Evolutionary conservation across 2,329 filamentous ascomycete species (phyloP), one percentile per base, ranked within the genome.

Genomic region (Pseudogymnoascus sp.): DNA sequence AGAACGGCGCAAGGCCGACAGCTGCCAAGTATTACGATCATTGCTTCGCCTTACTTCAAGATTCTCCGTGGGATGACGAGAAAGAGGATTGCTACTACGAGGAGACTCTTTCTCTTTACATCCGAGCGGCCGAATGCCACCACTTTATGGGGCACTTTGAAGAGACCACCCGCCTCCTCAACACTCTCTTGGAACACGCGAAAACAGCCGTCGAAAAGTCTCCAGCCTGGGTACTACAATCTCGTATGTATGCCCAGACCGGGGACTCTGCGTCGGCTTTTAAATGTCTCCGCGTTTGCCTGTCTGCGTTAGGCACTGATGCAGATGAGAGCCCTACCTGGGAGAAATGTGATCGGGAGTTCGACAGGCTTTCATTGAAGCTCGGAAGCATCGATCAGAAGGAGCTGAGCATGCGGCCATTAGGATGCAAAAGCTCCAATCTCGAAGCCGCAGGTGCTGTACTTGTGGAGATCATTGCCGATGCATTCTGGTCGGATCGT

Each of bases 1-100:
- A 96, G 71, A 92, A 89, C 61, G 92, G 93, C 14, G 92, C 93
- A 1, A 83, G 90, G 63, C 86, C 88, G 2, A 95, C 91, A 2
- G 91, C 91, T 0, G 83, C 91, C 6, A 91, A 88, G 73, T 96
- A 92, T 71, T 96, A 91, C 74, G 84, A 83, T 49, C 84, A 86
- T 62, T 92, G 91, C 59, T 82, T 96, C 53, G 80, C 82, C 8
- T 80, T 97, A n/a, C 80, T 97, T 12, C 92, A 96, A 72, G 79
- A 88, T 5, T 78, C 90, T 62, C 87, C 90, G 0, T 97, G 93
- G 93, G 80, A 84, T 43, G 86, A 89, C 31, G 80, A 79, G 5
- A 75, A 77, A 12, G 81, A 84, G 4, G 93, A 97, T 72, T 88
- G 89, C 0, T 88, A 86, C 53, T 96, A 96, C 69, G 87, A 91